Base-by-base conservation (phyloP, 2,329 filamentous ascomycete genomes). In the Alternaria metachromatica region DNA sequence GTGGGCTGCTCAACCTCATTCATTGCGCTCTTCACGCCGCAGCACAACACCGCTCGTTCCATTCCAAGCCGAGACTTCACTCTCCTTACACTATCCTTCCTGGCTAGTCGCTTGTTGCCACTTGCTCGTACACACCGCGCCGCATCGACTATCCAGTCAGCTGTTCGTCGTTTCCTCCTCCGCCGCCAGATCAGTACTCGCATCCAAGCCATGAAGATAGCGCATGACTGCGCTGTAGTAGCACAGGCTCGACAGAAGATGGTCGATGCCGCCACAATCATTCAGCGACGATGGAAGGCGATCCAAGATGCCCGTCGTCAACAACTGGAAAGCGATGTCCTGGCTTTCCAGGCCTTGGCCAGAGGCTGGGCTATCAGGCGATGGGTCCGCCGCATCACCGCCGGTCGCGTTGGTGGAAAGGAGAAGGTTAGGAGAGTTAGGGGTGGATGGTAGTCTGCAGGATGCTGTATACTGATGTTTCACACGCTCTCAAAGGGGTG, bases 51-150 rank as follows among this genome's bases (percentile, higher is more conserved):
- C 6, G 53, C 69, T 15, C 70, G 67, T 5, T 78, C 81, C 25
- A 82, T 89, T 23, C 86, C 87, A 12, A 84, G 85, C 60, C 80
- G 80, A 25, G 83, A 86, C 67, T 88, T 87, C 65, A 87, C 86
- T 0, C 73, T 88, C 25, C 84, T 86, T 3, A 83, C 85, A 3
- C 83, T 90, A 8, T 83, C 87, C 5, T 89, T 89, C 73, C 82
- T 90, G 6, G 87, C 87, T 45, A 88, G 86, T 5, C 83, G 87
- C 44, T 78, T 90, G 1, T 79, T 90, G 4, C 83, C 84, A 0
- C 81, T 87, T 6, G 83, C 83, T 2, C 81, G 81, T 60, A 78
- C 78, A 12, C 79, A 82, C 61, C 82, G 84, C 46, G 87, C 87
- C 3, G 87, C 87, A 0, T 73, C 79, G 3, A 80, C 80, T 0